phyloP scores from a whole-genome alignment of 306 rosid species.

The Quercus robur region DNA sequence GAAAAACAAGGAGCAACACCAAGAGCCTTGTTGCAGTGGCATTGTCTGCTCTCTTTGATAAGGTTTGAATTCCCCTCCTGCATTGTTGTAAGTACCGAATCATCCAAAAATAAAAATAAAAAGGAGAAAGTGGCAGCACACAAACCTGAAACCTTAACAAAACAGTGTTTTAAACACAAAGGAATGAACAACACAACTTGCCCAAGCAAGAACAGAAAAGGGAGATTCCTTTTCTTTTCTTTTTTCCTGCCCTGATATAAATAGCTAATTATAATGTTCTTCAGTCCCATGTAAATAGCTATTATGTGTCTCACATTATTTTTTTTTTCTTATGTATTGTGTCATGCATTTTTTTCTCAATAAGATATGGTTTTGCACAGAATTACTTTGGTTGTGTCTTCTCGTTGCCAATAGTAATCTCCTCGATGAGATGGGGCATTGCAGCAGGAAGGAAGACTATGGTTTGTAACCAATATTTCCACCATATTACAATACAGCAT shows the following conservation, averaged over 20 bases:
- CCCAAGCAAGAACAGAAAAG: background rate
- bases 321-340: background rate
- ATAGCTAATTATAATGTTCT: background rate
- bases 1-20: background rate
- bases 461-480: constrained; percentile 47
- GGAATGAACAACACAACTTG: background rate
- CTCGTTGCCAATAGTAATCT: constrained; percentile 83
- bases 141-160: background rate
- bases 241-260: background rate
- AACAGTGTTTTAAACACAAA: background rate
- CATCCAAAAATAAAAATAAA: too few species aligned
- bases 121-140: background rate
- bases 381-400: constrained; percentile 92
- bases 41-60: too few species aligned
- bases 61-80: too few species aligned
- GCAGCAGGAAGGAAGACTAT: constrained; percentile 93
- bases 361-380: constrained; percentile 41
- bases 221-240: background rate
- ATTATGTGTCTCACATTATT: background rate
- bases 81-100: too few species aligned
- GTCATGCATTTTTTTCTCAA: background rate
- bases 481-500: constrained; percentile 3
- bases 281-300: background rate
- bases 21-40: too few species aligned
- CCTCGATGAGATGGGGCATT: constrained; percentile 98